Percentiles rank a stretch among this genome's conserved stretches.
These are phyloP conservation scores for Fusarium sp. DNA, from an alignment of 2,329 filamentous ascomycete genomes.

Conservation along the genomic window DNA sequence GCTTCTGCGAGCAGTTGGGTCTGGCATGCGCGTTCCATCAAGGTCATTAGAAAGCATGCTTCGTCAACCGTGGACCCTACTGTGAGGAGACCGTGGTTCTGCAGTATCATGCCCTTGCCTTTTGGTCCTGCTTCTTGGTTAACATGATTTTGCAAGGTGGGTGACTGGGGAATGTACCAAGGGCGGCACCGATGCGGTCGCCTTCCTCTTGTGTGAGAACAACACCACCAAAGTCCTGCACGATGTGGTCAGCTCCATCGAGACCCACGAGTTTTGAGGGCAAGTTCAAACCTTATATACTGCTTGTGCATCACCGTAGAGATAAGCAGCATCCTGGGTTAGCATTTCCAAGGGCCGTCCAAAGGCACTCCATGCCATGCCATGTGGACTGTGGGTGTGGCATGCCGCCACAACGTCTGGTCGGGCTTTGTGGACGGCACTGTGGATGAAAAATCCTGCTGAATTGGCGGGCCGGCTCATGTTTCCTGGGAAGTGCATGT, in stretches of 20 bases:
- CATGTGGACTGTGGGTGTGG: constrained; percentile 71
- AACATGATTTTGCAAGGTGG: background rate
- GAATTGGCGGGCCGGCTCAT: constrained; percentile 70
- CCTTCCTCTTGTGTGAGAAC: constrained; percentile 70
- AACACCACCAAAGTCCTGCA: constrained; percentile 55
- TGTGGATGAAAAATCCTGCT: constrained; percentile 75
- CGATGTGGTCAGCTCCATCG: background rate
- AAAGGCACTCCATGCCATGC: constrained; percentile 44
- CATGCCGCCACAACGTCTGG: constrained; percentile 72
- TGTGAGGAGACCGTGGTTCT: constrained; percentile 16
- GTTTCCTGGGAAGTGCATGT: background rate
- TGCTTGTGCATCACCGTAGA: constrained; percentile 74
- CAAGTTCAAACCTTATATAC: constrained; percentile 47
- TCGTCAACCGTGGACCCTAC: constrained; percentile 12
- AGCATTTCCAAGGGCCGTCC: background rate
- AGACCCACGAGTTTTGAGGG: constrained; percentile 21
- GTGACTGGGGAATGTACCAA: constrained; percentile 54
- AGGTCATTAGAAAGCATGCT: constrained; percentile 3
- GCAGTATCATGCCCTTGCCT: constrained; percentile 55
- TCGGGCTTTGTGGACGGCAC: constrained; percentile 69
- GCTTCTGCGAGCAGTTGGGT: constrained; percentile 14
- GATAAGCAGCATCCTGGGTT: background rate
- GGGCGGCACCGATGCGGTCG: constrained; percentile 64
- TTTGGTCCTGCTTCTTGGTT: constrained; percentile 15
- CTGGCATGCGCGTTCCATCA: constrained; percentile 12